These are phyloP conservation scores for Oryza officinalis DNA, from an alignment of 176 grass and related monocot species.

Conservation along the genomic window DNA sequence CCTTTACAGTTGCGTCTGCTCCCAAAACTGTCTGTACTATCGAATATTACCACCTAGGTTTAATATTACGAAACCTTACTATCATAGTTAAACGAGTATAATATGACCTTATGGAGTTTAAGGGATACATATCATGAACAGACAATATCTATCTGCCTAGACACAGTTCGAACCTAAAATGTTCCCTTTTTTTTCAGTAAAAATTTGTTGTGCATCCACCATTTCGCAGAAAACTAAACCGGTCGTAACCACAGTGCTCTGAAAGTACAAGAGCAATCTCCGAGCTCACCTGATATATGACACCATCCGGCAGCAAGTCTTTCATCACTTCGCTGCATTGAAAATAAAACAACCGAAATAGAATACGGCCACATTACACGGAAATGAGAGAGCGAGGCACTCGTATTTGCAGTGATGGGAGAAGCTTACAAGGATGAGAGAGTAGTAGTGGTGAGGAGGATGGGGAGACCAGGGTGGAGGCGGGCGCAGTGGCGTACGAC, in stretches of 20 bases:
- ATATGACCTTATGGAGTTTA: background rate
- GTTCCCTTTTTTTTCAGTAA: background rate
- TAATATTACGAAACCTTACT: no score
- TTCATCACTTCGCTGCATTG: conserved; percentile 77
- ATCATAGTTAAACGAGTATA: background rate
- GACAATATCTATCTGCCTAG: background rate
- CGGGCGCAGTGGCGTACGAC: conserved; percentile 65
- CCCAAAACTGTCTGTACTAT: background rate
- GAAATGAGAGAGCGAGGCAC: background rate
- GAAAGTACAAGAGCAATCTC: background rate
- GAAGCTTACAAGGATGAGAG: conserved; percentile 69
- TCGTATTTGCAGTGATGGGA: background rate
- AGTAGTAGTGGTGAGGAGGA: conserved; percentile 89
- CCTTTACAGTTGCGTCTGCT: background rate
- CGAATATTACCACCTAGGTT: background rate
- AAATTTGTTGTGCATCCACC: background rate
- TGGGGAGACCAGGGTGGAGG: conserved; percentile 43
- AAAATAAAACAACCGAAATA: conserved; percentile 16
- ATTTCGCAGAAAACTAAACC: background rate
- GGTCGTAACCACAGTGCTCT: background rate
- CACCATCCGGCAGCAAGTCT: conserved; percentile 67
- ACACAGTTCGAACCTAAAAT: background rate
- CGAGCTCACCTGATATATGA: conserved; percentile 74
- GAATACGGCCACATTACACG: background rate
- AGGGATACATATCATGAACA: background rate